Base-by-base conservation (phyloP, 2,329 filamentous ascomycete genomes). In the Pezicula carpinea region DNA sequence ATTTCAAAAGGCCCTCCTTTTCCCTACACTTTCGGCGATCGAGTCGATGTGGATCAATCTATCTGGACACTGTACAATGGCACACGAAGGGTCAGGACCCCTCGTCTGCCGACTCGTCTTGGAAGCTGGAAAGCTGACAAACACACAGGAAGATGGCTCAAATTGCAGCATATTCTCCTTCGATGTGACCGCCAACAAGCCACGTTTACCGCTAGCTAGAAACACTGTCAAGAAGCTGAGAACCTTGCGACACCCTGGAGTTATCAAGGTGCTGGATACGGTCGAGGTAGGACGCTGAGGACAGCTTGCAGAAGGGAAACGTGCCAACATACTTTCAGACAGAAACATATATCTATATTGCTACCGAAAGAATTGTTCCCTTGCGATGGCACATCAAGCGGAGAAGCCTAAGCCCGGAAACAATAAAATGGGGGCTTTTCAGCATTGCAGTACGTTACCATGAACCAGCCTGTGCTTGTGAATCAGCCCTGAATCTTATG, bases 51-150 rank as follows among this genome's bases (percentile, higher is more conserved):
- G 44, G 89, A 95, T 65, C 83, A 93, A 63, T 96, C 92, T 21
- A 91, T 97, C 60, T 99, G 93, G 91, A 88, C 87, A n/a, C 73
- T 99, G 49, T 85, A 93, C 69, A 96, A 97, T 69, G 93, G 89
- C 62, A 96, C 88, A 47, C 93, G 87, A 71, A 83, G 89, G 70
- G 91, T 93, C 59, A 31, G 55, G 23, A 40, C 48, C 35, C 13
- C 26, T 17, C 34, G 22, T 15, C 26, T 36, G 31, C 43, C 39
- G 26, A 17, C 48, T 23, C 17, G 7, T 44, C 34, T 32, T 19
- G 7, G 7, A 31, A 17, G 11, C 15, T 43, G 17, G 29, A 18
- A 23, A 36, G 50, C 59, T 59, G 49, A 56, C 42, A 38, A 32
- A 42, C 42, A 21, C 39, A 48, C 58, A 96, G 90, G 91, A 97